Evolutionary conservation across 139 green algal species (phyloP), one percentile per base, ranked within the genome.

Genomic region (Chlamydomonas schloesseri): DNA sequence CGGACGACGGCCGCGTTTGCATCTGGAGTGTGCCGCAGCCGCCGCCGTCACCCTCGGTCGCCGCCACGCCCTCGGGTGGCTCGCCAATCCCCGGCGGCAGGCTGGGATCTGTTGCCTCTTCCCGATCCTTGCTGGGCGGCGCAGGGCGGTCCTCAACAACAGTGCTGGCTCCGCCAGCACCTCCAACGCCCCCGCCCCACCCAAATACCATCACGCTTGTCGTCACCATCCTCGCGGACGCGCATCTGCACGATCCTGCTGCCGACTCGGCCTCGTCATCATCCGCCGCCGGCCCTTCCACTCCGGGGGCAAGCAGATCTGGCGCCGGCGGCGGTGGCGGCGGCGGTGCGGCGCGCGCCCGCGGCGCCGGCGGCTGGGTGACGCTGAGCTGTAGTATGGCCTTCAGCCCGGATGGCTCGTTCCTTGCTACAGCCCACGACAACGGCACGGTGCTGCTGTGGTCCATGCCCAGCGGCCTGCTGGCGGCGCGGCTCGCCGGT

Each of bases 1-100:
- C 65, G 0, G 79, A 85, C 67, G 67, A 85, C 31, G 79, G 79
- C 21, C n/a, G 46, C 50, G 23, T 85, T 21, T 85, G 79, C 79
- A 24, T 85, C 5, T 85, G 79, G 79, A 50, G 8, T 50, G 42
- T 50, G 42, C 42, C 42, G 42, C 42, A 8, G 5, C 6, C 42
- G 6, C 42, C 42, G 42, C 42, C 42, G 42, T 8, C 42, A 8
- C 42, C 42, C 42, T 50, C 42, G 42, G 42, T 50, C 42, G 42
- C 42, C 42, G 42, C 42, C 42, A 50, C 42, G 5, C 42, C 42
- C 42, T 50, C 42, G 8, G 42, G 42, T 8, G 42, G 42, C 42
- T 50, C 42, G 42, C 42, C 42, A 8, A 8, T 50, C 6, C 42
- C 42, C 42, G 42, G 42, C 42, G 42, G 42, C 42, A 50, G 8